Percentiles rank a stretch among this genome's conserved stretches.
These are phyloP conservation scores for Cyclostephanos invisitatus DNA, from an alignment of 108 stramenopile species.

Conservation along the genomic window DNA sequence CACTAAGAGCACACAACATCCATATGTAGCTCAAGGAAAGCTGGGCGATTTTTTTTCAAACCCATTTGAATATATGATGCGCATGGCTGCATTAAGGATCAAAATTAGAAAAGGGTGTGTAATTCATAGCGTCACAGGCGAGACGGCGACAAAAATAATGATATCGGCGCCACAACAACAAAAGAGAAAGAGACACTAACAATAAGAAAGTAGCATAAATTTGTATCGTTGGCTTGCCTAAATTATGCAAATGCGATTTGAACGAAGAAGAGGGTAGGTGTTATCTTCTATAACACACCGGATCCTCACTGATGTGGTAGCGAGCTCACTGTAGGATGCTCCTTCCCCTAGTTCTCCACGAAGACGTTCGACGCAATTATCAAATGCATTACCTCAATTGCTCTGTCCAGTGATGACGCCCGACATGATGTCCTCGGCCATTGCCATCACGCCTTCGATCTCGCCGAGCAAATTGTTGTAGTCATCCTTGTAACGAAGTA, in stretches of 20 bases:
- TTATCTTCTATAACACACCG: not conserved
- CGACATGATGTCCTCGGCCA: constrained; percentile 21
- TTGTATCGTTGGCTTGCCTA: not conserved
- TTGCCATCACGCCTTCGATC: constrained; percentile 26
- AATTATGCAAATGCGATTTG: too few species aligned
- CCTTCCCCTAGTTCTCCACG: too few species aligned
- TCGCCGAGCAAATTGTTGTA: constrained; percentile 44
- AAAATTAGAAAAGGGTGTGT: too few species aligned
- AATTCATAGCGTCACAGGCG: too few species aligned
- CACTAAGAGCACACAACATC: too few species aligned
- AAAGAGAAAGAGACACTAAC: too few species aligned
- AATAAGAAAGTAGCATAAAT: too few species aligned
- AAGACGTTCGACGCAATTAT: not conserved
- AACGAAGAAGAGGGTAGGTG: not conserved
- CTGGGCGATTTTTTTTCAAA: not conserved
- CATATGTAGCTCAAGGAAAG: too few species aligned
- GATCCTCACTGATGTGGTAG: not conserved
- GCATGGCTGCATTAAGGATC: too few species aligned
- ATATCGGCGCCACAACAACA: too few species aligned
- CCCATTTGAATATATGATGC: too few species aligned
- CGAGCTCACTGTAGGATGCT: not conserved
- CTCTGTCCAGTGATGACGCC: constrained; percentile 4
- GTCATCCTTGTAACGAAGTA: constrained; percentile 46
- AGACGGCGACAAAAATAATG: too few species aligned
- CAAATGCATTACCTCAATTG: not conserved